Percentiles rank a stretch among this genome's conserved stretches.
These are phyloP conservation scores for Pseudogymnoascus sp. DNA, from an alignment of 2,329 filamentous ascomycete species.

Conservation along the genomic window DNA sequence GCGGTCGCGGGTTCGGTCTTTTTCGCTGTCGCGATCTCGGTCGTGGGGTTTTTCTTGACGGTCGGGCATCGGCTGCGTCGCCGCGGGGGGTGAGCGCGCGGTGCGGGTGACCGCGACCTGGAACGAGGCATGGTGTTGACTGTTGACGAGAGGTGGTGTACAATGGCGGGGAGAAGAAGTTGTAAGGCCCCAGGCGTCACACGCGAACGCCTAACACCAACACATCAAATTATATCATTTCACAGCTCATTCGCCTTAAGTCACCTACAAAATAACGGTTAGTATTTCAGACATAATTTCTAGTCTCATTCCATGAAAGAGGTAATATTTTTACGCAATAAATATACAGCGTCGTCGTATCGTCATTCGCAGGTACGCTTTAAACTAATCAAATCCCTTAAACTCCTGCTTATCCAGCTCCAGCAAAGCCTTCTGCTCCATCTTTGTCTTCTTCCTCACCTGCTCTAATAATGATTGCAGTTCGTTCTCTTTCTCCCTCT, in stretches of 20 bases:
- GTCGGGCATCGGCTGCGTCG: conserved; percentile 37
- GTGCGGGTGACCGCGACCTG: conserved; percentile 22
- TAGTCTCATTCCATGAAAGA: background rate
- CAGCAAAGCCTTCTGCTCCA: conserved; percentile 35
- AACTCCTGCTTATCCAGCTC: conserved; percentile 32
- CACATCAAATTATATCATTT: background rate
- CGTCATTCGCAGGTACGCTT: conserved; percentile 12
- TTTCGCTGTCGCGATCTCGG: conserved; percentile 31
- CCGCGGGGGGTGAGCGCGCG: conserved; percentile 22
- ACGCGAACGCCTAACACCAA: background rate
- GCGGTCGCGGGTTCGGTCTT: conserved; percentile 18
- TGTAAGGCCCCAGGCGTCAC: background rate
- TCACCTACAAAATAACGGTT: background rate
- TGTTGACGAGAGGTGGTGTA: background rate
- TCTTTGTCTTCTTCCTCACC: conserved; percentile 43
- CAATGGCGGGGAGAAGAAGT: conserved; percentile 1
- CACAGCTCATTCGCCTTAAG: background rate
- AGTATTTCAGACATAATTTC: background rate
- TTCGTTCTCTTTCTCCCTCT: conserved; percentile 56
- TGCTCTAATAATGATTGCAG: conserved; percentile 58
- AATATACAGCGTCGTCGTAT: conserved; percentile 8
- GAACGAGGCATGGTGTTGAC: conserved; percentile 12
- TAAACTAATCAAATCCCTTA: conserved; percentile 27
- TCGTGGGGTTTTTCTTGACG: conserved; percentile 15
- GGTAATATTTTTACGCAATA: conserved; percentile 7